Percentiles rank a stretch among this genome's conserved stretches.
phyloP scores from a whole-genome alignment of 169 alveolate species.

The Babesia sp. region DNA sequence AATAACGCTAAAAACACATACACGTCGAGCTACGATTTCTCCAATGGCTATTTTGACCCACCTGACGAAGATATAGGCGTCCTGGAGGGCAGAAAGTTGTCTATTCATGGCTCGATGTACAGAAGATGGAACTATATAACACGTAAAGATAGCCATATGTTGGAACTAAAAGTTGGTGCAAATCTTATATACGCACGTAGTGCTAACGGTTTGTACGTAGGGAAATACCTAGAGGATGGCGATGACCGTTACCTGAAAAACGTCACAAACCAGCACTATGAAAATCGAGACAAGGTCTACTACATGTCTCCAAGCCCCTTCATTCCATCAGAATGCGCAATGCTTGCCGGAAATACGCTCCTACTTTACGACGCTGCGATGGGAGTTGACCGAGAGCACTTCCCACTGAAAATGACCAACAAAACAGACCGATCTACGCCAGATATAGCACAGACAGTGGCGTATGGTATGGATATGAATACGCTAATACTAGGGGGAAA shows the following conservation, averaged over 20 bases:
- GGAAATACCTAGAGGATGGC: background rate
- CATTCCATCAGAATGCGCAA: slow-evolving; percentile 33
- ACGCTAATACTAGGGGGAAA: slow-evolving; percentile 64
- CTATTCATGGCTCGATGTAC: background rate
- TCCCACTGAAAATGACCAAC: background rate
- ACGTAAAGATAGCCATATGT: slow-evolving; percentile 59
- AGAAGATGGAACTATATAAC: background rate
- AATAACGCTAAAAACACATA: background rate
- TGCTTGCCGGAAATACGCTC: slow-evolving; percentile 36
- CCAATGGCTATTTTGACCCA: background rate
- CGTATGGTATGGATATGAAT: slow-evolving; percentile 51
- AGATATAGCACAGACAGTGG: slow-evolving; percentile 48
- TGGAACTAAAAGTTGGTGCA: slow-evolving; percentile 67
- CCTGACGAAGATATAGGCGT: background rate
- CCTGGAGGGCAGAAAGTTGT: background rate
- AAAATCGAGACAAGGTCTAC: slow-evolving; percentile 28
- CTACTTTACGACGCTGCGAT: slow-evolving; percentile 52
- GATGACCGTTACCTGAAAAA: slow-evolving; percentile 31
- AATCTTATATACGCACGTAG: slow-evolving; percentile 72
- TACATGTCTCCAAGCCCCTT: slow-evolving; percentile 50
- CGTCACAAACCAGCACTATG: slow-evolving; percentile 34
- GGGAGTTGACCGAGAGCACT: slow-evolving; percentile 19
- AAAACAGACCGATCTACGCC: background rate
- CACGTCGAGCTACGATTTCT: slow-evolving; percentile 11
- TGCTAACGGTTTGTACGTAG: slow-evolving; percentile 64